Conservation (phyloP, 2,329 filamentous ascomycete species). For the Pyrenophora teres region DNA sequence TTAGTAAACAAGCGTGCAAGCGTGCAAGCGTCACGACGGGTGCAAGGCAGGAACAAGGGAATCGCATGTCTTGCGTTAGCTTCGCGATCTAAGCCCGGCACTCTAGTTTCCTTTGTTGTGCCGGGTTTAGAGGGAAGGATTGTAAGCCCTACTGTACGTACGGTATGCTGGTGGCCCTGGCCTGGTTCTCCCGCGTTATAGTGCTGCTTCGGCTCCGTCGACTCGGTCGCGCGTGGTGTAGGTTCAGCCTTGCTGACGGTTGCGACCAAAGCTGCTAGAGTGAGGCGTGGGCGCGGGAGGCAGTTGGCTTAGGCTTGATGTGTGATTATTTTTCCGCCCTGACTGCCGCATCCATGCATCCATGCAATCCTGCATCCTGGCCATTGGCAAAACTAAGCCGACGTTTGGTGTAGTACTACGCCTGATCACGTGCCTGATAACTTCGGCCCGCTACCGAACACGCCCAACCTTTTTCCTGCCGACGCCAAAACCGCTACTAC, state of each 20-base stretch:
- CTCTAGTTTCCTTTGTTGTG: slow-evolving; percentile 11
- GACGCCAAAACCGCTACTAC: background rate
- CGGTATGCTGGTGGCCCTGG: slow-evolving; percentile 10
- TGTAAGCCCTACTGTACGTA: slow-evolving; percentile 13
- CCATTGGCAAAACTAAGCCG: too few relatives aligned
- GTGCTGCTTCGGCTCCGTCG: slow-evolving; percentile 20
- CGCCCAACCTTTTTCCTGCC: slow-evolving; percentile 24
- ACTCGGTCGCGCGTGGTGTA: slow-evolving; percentile 16
- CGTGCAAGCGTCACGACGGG: background rate
- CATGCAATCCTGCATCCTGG: too few relatives aligned
- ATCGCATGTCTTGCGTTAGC: slow-evolving; percentile 28
- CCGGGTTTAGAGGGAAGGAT: slow-evolving; percentile 8
- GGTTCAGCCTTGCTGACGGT: slow-evolving; percentile 20
- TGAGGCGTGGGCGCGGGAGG: slow-evolving; percentile 12
- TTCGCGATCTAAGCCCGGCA: slow-evolving; percentile 1
- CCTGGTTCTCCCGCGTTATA: slow-evolving; percentile 17
- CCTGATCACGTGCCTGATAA: slow-evolving; percentile 17
- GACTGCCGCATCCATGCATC: background rate
- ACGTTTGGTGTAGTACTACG: background rate
- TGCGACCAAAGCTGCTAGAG: slow-evolving; percentile 10
- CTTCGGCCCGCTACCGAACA: slow-evolving; percentile 17
- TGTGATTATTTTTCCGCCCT: slow-evolving; percentile 27
- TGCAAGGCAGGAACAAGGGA: background rate
- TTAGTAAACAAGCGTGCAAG: slow-evolving; percentile 12
- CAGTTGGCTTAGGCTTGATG: slow-evolving; percentile 31